Evolutionary conservation across 495 filamentous ascomycete species (phyloP), one percentile per base, ranked within the genome.

Genomic region (Podospora pseudocomata): DNA sequence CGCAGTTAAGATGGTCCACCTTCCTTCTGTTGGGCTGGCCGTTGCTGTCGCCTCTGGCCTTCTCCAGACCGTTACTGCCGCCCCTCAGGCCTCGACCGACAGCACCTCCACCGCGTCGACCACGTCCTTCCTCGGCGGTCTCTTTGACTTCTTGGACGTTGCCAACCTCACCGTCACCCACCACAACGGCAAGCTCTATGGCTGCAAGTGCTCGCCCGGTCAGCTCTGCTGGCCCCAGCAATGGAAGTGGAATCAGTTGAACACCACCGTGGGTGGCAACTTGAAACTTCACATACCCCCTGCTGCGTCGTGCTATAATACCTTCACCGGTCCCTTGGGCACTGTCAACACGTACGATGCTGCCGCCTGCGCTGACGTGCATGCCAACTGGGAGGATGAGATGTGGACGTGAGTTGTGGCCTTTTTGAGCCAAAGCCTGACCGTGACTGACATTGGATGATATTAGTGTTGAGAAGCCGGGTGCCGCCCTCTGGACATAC

Each of bases 141-240:
- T 15, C 4, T 30, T 70, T 11, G 65, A 70, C 61, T 70, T 70
- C 49, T 55, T 59, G 18, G 68, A 70, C 49, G 61, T 61, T 13
- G 65, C 27, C 5, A 28, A 28, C 1, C 27, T 58, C 27, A 13
- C 23, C 9, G 53, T 57, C 18, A 27, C 54, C 16, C 61, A 30
- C 23, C 26, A 61, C 4, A 70, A 76, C 9, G 78, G 77, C 2
- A 64, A 65, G 58, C 65, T 70, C 16, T 80, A 77, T 64, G 79
- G 78, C 5, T 83, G 80, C 72, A 83, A 83, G 70, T 83, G 80
- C 64, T 76, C 76, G 60, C 60, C 72, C 3, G 80, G 75, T 23
- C 76, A 83, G 56, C 57, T 64, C 1, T 83, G 81, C 72, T 83
- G 81, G 81, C 81, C 81, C 13, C 71, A 64, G 16, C 18, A 49